Percentiles rank a stretch among this genome's conserved stretches.
These are phyloP conservation scores for Boletus insuetus DNA, from an alignment of 768 basidiomycete species.

Conservation along the genomic window DNA sequence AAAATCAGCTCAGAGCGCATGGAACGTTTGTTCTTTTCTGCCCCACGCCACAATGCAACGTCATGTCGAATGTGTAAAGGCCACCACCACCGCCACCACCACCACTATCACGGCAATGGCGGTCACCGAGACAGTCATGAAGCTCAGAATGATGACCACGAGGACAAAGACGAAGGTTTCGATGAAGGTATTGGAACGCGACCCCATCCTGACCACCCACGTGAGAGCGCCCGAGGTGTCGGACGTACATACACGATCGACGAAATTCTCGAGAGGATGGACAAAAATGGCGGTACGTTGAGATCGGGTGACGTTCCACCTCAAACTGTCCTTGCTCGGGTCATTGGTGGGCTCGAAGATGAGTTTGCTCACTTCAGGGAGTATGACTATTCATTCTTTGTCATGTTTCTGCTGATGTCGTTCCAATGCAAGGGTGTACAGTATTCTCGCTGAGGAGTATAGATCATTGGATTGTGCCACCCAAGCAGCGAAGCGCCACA, in stretches of 20 bases:
- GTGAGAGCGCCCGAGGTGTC: background rate
- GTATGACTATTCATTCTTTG: slow-evolving; percentile 43
- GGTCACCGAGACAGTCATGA: slow-evolving; percentile 33
- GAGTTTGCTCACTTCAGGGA: slow-evolving; percentile 95
- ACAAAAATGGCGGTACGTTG: slow-evolving; percentile 23
- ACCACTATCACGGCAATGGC: slow-evolving; percentile 44
- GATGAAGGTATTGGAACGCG: slow-evolving; percentile 8
- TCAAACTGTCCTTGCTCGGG: slow-evolving; percentile 82
- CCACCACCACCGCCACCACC: slow-evolving; percentile 40
- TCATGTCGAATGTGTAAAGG: slow-evolving; percentile 66
- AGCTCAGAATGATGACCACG: background rate
- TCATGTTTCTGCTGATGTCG: slow-evolving; percentile 4
- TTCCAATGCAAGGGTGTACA: slow-evolving; percentile 66
- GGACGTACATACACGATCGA: slow-evolving; percentile 17
- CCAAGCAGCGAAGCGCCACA: slow-evolving; percentile 75
- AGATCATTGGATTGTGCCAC: slow-evolving; percentile 83
- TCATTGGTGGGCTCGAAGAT: slow-evolving; percentile 86
- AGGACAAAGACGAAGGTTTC: slow-evolving; percentile 16
- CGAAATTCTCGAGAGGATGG: slow-evolving; percentile 27
- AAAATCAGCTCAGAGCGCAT: slow-evolving; percentile 75
- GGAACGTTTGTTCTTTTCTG: slow-evolving; percentile 79
- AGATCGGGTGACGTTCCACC: slow-evolving; percentile 55
- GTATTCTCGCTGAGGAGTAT: slow-evolving; percentile 91
- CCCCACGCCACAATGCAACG: slow-evolving; percentile 68
- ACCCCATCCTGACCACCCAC: background rate